These are phyloP conservation scores for Naegleria lovaniensis DNA, from an alignment of 208 protist genomes.

Conservation along the genomic window DNA sequence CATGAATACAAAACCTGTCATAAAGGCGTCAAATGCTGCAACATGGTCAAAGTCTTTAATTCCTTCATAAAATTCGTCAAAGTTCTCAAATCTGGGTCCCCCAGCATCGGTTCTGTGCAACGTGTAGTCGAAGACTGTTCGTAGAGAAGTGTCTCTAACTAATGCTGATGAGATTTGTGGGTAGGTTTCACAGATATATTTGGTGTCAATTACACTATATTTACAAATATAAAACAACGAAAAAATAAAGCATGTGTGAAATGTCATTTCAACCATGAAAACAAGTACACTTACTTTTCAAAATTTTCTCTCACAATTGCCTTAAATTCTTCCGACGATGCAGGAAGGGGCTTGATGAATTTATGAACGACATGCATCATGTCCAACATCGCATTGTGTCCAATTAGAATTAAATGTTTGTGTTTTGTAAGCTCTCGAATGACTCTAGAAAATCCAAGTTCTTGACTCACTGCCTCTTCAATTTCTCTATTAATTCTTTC, in stretches of 20 bases:
- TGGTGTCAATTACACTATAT: background rate
- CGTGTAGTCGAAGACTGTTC: background rate
- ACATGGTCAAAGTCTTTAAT: background rate
- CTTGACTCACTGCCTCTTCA: background rate
- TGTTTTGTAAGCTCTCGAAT: background rate
- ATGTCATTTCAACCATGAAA: background rate
- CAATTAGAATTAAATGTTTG: background rate
- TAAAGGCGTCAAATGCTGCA: background rate
- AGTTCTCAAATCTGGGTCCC: too few species aligned
- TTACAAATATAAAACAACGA: background rate
- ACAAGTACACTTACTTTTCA: slow-evolving; percentile 6
- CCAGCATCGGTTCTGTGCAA: too few species aligned
- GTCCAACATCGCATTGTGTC: slow-evolving; percentile 1
- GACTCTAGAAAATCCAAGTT: background rate
- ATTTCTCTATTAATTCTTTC: background rate
- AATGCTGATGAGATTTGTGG: background rate
- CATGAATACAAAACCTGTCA: slow-evolving; percentile 22
- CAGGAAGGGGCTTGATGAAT: slow-evolving; percentile 1
- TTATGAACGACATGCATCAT: slow-evolving; percentile 3
- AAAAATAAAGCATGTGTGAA: background rate
- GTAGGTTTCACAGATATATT: background rate
- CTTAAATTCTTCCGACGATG: background rate
- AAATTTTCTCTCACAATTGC: background rate
- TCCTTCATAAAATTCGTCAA: background rate
- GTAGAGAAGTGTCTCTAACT: background rate